phyloP scores from a whole-genome alignment of 805 yeast species.

The Blastobotrys chiropterorum region DNA sequence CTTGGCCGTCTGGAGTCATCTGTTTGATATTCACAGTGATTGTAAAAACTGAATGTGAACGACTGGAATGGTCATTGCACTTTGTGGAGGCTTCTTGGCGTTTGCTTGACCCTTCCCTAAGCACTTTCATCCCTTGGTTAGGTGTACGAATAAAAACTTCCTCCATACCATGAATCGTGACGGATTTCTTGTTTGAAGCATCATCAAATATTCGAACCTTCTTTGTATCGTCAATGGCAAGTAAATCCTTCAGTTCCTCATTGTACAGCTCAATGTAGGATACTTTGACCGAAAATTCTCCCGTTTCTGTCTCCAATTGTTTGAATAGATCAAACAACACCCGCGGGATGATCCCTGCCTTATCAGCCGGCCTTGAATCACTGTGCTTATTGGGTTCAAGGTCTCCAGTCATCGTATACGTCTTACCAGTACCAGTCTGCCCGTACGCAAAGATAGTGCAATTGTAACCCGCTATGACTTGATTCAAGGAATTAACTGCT shows the following conservation, averaged over 20 bases:
- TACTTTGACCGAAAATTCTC: constrained; percentile 62
- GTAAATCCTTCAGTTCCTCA: constrained; percentile 71
- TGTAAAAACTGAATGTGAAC: constrained; percentile 75
- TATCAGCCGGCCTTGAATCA: constrained; percentile 27
- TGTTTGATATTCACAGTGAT: constrained; percentile 54
- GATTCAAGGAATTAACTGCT: constrained; percentile 40
- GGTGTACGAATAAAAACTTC: constrained; percentile 44
- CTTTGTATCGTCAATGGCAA: constrained; percentile 41
- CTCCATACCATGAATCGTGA: constrained; percentile 52
- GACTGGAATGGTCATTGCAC: constrained; percentile 65
- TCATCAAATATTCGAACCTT: constrained; percentile 51
- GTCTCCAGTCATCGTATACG: constrained; percentile 50
- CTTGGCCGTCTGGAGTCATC: constrained; percentile 44
- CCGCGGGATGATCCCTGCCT: constrained; percentile 61
- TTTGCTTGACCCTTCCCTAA: constrained; percentile 51
- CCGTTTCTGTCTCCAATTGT: constrained; percentile 32
- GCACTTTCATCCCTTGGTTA: constrained; percentile 42
- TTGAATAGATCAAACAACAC: constrained; percentile 48
- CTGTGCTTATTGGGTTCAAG: constrained; percentile 36
- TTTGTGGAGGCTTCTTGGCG: constrained; percentile 72
- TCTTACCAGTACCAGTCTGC: constrained; percentile 91
- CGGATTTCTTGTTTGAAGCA: constrained; percentile 34
- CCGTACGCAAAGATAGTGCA: constrained; percentile 95
- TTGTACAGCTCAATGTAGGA: constrained; percentile 81
- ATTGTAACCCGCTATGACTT: constrained; percentile 56